Evolutionary conservation across 345 rosid species (phyloP).

Genomic region (Populus ilicifolia): DNA sequence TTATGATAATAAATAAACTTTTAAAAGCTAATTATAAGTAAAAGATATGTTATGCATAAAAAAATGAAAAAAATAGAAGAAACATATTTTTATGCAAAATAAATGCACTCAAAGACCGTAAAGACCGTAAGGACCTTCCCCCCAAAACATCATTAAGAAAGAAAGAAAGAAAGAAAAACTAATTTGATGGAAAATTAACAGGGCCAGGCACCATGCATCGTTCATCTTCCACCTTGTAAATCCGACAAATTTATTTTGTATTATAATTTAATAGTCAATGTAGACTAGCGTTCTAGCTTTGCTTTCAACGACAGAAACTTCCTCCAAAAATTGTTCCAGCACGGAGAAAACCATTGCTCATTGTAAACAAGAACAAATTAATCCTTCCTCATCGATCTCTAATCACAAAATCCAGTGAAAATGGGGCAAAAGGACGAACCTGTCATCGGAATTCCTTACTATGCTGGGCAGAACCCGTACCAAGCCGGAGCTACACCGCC

Average conservation of each 20-base stretch:
- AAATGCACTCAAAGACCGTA: too few species aligned
- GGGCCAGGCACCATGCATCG: not conserved
- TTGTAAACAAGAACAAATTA: too few species aligned
- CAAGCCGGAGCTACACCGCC: slow-evolving; percentile 74
- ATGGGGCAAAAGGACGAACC: slow-evolving; percentile 56
- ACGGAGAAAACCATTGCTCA: not conserved
- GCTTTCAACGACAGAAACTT: not conserved
- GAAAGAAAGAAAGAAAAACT: too few species aligned
- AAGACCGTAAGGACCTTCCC: too few species aligned
- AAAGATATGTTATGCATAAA: too few species aligned
- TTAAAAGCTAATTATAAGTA: too few species aligned
- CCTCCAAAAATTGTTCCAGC: not conserved
- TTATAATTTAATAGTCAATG: not conserved
- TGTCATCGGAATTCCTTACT: slow-evolving; percentile 71
- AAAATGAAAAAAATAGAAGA: too few species aligned
- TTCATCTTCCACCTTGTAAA: not conserved
- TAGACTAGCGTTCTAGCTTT: not conserved
- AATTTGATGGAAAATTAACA: too few species aligned
- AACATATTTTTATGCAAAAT: too few species aligned
- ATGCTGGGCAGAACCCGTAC: slow-evolving; percentile 56
- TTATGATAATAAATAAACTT: too few species aligned
- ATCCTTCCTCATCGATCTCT: not conserved
- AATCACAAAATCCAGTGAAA: not conserved
- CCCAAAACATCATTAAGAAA: too few species aligned
- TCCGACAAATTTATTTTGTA: not conserved